Percentiles rank a stretch among this genome's conserved stretches.
Conservation (phyloP, 1,284 basidiomycete genomes). For the Sporisorium exsertum region DNA sequence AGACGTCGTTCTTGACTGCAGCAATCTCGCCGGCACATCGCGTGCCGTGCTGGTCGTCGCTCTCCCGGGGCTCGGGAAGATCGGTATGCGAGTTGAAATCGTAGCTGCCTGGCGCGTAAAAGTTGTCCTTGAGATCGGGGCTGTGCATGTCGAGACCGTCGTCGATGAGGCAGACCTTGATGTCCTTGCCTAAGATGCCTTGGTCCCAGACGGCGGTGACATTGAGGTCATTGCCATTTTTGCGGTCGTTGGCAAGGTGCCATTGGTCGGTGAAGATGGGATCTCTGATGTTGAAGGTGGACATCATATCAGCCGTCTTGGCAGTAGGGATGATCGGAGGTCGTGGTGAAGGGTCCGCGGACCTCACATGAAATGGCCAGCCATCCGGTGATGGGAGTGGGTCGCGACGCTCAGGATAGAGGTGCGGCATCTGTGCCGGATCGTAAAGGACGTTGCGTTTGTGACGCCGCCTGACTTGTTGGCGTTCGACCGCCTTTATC, state of each 20-base stretch:
- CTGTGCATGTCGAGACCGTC: conserved; percentile 93
- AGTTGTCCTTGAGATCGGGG: conserved; percentile 88
- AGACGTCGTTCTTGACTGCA: conserved; percentile 94
- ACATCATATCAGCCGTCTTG: conserved; percentile 49
- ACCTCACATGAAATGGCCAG: conserved; percentile 35
- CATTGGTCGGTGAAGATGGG: conserved; percentile 90
- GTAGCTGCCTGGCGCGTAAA: conserved; percentile 89
- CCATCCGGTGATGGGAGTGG: conserved; percentile 47
- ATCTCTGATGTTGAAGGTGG: conserved; percentile 79
- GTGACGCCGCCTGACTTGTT: conserved; percentile 59
- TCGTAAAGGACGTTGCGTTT: conserved; percentile 68
- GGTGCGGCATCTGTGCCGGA: conserved; percentile 58
- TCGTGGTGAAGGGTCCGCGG: conserved; percentile 40
- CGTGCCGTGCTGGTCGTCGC: conserved; percentile 96
- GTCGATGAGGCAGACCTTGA: conserved; percentile 91
- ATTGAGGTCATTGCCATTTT: conserved; percentile 79
- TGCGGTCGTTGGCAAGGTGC: conserved; percentile 74
- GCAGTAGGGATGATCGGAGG: conserved; percentile 46
- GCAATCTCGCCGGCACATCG: conserved; percentile 97
- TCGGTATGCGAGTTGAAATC: conserved; percentile 95
- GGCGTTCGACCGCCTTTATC: conserved; percentile 64
- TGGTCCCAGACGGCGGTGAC: conserved; percentile 85
- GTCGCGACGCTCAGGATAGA: conserved; percentile 55
- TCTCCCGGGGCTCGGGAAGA: conserved; percentile 86
- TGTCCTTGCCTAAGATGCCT: conserved; percentile 85